Conservation (phyloP, 352 stramenopile genomes). For the Thalassiosira hispida region DNA sequence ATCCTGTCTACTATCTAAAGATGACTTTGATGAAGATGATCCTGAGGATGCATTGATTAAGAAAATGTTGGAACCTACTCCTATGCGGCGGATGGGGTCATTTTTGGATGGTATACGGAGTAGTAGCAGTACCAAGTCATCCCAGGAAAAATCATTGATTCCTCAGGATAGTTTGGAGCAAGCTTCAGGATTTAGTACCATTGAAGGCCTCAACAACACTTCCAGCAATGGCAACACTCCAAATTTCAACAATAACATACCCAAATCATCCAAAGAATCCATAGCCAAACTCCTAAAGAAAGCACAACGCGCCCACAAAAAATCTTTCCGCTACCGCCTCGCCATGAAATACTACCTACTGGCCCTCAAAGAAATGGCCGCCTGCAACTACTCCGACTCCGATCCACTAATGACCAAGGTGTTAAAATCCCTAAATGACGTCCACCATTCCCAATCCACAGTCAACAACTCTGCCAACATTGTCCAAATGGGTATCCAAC, state of each 20-base stretch:
- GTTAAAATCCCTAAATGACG: constrained; percentile 66
- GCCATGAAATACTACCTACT: constrained; percentile 79
- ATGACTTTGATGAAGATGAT: constrained; percentile 7
- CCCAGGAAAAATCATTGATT: neutral
- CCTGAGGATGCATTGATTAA: constrained; percentile 35
- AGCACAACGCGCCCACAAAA: constrained; percentile 57
- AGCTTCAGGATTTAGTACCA: neutral
- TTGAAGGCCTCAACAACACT: constrained; percentile 2
- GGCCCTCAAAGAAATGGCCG: constrained; percentile 62
- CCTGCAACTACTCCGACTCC: constrained; percentile 45
- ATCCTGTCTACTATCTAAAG: constrained; percentile 25
- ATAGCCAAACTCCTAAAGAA: constrained; percentile 67
- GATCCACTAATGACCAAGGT: constrained; percentile 61
- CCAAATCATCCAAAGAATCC: constrained; percentile 32
- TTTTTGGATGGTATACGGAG: constrained; percentile 20
- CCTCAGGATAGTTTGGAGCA: neutral
- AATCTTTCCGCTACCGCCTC: constrained; percentile 71
- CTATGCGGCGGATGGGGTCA: constrained; percentile 9
- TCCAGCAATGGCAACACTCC: constrained; percentile 4
- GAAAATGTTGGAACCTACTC: constrained; percentile 32
- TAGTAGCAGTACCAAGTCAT: neutral
- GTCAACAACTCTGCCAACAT: constrained; percentile 80
- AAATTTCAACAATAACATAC: constrained; percentile 8
- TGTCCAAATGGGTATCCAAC: constrained; percentile 81
- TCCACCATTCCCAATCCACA: constrained; percentile 70